Conservation (phyloP, 2,329 filamentous ascomycete genomes). For the Colletotrichum sojae region DNA sequence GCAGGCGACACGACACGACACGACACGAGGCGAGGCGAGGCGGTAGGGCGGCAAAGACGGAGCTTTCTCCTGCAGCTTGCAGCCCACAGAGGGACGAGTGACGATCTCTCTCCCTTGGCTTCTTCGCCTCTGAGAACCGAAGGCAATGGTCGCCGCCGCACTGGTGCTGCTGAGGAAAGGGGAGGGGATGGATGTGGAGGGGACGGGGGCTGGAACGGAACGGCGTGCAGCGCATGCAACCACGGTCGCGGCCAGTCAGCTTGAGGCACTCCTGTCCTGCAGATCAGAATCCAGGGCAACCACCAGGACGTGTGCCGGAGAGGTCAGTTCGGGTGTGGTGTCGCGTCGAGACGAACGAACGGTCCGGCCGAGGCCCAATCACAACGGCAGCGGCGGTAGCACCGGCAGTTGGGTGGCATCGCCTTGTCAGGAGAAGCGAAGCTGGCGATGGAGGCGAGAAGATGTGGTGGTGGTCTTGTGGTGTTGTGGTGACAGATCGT, state of each 20-base stretch:
- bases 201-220: constrained; percentile 11
- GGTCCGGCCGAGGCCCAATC: constrained; percentile 31
- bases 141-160: background rate
- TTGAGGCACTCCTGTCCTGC: constrained; percentile 31
- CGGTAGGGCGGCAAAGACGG: background rate
- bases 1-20: background rate
- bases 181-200: background rate
- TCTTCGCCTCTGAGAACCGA: background rate
- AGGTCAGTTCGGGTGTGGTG: constrained; percentile 2
- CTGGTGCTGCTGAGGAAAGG: background rate
- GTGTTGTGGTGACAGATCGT: no score
- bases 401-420: constrained; percentile 18
- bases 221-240: constrained; percentile 5
- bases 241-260: constrained; percentile 24
- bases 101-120: constrained; percentile 16
- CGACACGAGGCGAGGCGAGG: constrained; percentile 3
- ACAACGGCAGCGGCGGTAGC: constrained; percentile 20
- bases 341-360: constrained; percentile 17
- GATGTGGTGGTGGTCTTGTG: background rate
- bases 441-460: background rate
- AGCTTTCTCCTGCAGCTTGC: constrained; percentile 26
- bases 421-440: background rate
- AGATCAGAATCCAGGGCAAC: constrained; percentile 27
- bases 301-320: no score
- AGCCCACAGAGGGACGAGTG: constrained; percentile 3